Evolutionary conservation across 768 basidiomycete species (phyloP).

Genomic region (Stropharia rugosoannulata): DNA sequence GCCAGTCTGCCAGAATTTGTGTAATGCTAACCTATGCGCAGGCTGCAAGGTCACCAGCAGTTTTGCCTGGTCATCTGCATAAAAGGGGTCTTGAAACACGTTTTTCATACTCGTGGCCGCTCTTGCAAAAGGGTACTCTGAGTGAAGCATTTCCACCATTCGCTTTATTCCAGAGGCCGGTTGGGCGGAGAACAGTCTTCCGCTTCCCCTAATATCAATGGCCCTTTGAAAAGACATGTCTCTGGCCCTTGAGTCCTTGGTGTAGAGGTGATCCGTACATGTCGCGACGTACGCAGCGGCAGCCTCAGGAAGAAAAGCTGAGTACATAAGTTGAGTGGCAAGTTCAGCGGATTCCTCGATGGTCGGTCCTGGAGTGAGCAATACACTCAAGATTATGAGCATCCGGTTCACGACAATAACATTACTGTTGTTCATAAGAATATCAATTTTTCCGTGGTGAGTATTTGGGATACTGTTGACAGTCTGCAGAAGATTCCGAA

Average conservation of each 20-base stretch:
- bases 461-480: constrained; percentile 36
- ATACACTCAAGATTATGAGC: constrained; percentile 36
- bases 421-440: constrained; percentile 38
- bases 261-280: constrained; percentile 35
- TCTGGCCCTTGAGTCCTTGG: constrained; percentile 25
- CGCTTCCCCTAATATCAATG: constrained; percentile 31
- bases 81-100: constrained; percentile 32
- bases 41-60: constrained; percentile 38
- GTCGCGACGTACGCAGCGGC: constrained; percentile 33
- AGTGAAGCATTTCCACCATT: constrained; percentile 37
- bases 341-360: constrained; percentile 42
- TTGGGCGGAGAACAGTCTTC: constrained; percentile 36
- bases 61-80: constrained; percentile 41
- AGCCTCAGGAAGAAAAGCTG: constrained; percentile 32
- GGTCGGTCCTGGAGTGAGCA: constrained; percentile 37
- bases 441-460: constrained; percentile 35
- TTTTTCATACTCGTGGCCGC: constrained; percentile 28
- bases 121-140: constrained; percentile 25
- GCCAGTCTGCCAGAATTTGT: constrained; percentile 37
- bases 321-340: constrained; percentile 42
- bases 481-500: constrained; percentile 33
- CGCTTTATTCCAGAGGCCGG: constrained; percentile 34
- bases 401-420: constrained; percentile 37
- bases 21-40: constrained; percentile 35
- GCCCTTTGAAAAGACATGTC: constrained; percentile 37